Evolutionary conservation across 106 monocot species (phyloP), one percentile per base, ranked within the genome.

Genomic region (Ottelia alismoides): DNA sequence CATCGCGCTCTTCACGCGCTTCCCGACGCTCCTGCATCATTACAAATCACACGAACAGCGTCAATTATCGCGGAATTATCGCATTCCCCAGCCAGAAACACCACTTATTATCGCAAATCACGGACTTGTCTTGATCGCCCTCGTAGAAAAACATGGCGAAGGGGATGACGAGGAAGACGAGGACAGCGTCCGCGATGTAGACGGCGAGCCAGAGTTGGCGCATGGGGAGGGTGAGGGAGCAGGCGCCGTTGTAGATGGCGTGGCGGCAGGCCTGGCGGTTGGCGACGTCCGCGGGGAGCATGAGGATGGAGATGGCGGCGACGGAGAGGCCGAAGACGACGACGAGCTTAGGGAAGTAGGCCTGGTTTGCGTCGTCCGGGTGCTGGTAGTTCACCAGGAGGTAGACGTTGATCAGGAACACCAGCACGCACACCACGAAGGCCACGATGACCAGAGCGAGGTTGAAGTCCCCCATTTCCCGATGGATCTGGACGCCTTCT

Each of bases 81-180:
- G n/a, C n/a, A n/a, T n/a, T n/a, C n/a, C n/a, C n/a, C n/a, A n/a
- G n/a, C n/a, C n/a, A n/a, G n/a, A n/a, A n/a, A n/a, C n/a, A n/a
- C n/a, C n/a, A n/a, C n/a, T n/a, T n/a, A n/a, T n/a, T n/a, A n/a
- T n/a, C n/a, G n/a, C n/a, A n/a, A n/a, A n/a, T n/a, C n/a, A 60
- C 65, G 23, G 4, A 96, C 94, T 77, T 98, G 57, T 98, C 96
- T 82, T 85, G 89, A 56, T 98, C 96, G 28, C 89, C 96, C 65
- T 96, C 96, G 57, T 96, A 96, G 43, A 85, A 96, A 64, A 96
- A 96, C 82, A 96, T 96, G 14, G 96, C 88, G 50, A 96, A 96
- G 5, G 96, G 88, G 19, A 96, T 82, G 46, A 89, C 64, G 63
- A 96, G 70, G 72, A 96, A 96, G 29, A 89, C 96, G 16, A 96